These are phyloP conservation scores for Digitaria exilis DNA, from an alignment of 202 grass and related monocot genomes.

Conservation along the genomic window DNA sequence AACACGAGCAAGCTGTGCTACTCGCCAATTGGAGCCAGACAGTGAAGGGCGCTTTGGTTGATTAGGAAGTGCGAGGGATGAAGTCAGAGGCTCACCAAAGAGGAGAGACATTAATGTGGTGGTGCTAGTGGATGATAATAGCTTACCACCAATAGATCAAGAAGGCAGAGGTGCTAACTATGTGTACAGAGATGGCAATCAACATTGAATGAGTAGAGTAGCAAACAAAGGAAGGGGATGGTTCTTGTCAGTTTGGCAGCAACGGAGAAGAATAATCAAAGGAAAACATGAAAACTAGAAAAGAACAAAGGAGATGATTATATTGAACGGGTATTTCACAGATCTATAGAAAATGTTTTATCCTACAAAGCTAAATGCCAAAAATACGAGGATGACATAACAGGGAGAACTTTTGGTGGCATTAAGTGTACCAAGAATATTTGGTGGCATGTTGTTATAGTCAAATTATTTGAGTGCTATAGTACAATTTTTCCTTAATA, in stretches of 20 bases:
- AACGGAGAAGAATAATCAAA: not conserved
- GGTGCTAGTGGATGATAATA: not conserved
- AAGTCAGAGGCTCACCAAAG: not conserved
- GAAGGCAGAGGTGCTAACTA: not conserved
- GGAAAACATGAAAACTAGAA: not conserved
- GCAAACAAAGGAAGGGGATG: not conserved
- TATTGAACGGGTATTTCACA: not conserved
- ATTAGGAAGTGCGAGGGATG: not conserved
- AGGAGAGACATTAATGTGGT: not conserved
- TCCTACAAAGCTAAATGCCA: not conserved
- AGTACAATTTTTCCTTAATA: not conserved
- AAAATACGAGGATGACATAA: not conserved
- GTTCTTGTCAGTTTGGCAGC: not conserved
- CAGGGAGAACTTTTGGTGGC: not conserved
- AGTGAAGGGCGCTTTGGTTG: not conserved
- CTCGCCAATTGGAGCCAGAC: not conserved
- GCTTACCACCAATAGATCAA: not conserved
- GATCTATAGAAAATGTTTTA: not conserved
- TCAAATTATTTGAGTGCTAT: not conserved
- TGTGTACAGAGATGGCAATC: not conserved
- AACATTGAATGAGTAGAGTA: not conserved
- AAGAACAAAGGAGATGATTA: not conserved
- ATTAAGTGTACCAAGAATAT: not conserved
- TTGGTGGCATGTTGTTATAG: not conserved
- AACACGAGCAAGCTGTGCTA: not conserved